These are phyloP conservation scores for Cicer arietinum DNA, from an alignment of 306 rosid genomes.

Conservation along the genomic window DNA sequence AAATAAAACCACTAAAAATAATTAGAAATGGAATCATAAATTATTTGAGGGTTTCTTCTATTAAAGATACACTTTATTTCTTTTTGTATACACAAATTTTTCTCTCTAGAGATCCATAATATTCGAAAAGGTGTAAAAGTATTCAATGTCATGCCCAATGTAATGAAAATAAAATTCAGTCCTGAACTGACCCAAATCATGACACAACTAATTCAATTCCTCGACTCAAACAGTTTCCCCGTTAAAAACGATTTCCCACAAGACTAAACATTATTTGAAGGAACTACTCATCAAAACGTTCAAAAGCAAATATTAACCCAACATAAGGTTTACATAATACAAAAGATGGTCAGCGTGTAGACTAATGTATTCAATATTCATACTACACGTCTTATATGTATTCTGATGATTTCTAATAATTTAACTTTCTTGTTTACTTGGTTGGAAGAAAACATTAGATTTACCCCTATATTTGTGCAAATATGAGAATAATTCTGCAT, in stretches of 20 bases:
- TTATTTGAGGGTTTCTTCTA: slow-evolving; percentile 7
- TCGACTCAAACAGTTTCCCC: slow-evolving; percentile 41
- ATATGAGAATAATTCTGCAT: neutral
- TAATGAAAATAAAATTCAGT: slow-evolving; percentile 4
- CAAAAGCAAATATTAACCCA: too few relatives aligned
- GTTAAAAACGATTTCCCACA: slow-evolving; percentile 33
- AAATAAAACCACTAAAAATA: neutral
- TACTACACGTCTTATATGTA: too few relatives aligned
- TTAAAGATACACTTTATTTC: neutral
- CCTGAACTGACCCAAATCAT: slow-evolving; percentile 37
- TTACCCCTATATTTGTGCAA: neutral
- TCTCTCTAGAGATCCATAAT: slow-evolving; percentile 71
- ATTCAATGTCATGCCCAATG: slow-evolving; percentile 34
- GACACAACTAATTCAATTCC: slow-evolving; percentile 41
- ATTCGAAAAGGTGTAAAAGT: slow-evolving; percentile 71
- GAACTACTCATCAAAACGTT: slow-evolving; percentile 24
- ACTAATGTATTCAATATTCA: too few relatives aligned
- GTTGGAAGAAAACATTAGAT: too few relatives aligned
- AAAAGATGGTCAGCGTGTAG: neutral
- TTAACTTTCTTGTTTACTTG: too few relatives aligned
- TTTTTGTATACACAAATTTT: slow-evolving; percentile 55
- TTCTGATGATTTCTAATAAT: too few relatives aligned
- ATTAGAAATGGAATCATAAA: slow-evolving; percentile 9
- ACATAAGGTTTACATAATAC: too few relatives aligned
- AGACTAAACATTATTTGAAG: slow-evolving; percentile 43